Base-by-base conservation (phyloP, 495 filamentous ascomycete genomes). In the Hypoxylon subgilvum region DNA sequence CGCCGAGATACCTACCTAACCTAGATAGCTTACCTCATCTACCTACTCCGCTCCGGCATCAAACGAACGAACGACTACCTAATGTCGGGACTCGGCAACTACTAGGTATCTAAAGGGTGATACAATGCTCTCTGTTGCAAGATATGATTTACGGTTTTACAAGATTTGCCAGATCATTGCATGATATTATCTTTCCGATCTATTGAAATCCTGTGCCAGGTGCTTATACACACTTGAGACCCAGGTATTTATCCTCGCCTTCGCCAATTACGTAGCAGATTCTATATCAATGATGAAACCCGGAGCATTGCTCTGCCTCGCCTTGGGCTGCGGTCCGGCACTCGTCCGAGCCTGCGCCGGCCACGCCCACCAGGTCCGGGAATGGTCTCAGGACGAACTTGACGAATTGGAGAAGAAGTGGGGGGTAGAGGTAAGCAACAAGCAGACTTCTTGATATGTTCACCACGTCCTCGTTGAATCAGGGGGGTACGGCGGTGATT, bases 381-480 rank as follows among this genome's bases (percentile, higher is more conserved):
- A 77, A 43, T 76, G 67, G 61, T 65, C 61, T 8, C 65, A 72
- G 18, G 74, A 76, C 17, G 66, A 71, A 23, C 52, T 79, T 6
- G 71, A 75, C 18, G 79, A 82, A 39, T 63, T 84, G 17, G 78
- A 83, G 56, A 67, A 54, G 61, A 84, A 81, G 71, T 84, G 82
- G 81, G 78, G 77, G 7, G 72, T 69, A 40, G 78, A 85, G 63
- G 79, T 84, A 68, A 63, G 72, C 45, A 21, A 25, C n/a, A n/a
- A n/a, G n/a, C n/a, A n/a, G 34, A 6, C n/a, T 17, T 40, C 23
- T 57, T 17, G 5, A 30, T 36, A 42, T 5, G 13, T 18, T 1
- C 35, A 9, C 35, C 8, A n/a, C 17, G n/a, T n/a, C n/a, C n/a
- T n/a, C 5, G 16, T 38, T 10, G 16, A 3, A 41, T 23, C n/a